These are phyloP conservation scores for Salvia rosmarinus DNA, from an alignment of 257 asterid genomes.

Conservation along the genomic window DNA sequence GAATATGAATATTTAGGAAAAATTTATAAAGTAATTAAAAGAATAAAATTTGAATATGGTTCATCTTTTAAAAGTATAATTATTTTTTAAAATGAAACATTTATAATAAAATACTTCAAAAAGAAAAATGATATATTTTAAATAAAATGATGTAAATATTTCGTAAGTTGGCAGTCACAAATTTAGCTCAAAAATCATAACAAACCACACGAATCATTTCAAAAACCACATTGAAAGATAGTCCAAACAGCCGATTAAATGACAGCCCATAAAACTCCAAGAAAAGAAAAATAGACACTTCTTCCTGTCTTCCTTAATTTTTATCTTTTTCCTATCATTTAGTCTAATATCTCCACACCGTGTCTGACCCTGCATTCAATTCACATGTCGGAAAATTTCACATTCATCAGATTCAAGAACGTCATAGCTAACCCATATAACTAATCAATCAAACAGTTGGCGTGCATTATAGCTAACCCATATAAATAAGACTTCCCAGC, in stretches of 20 bases:
- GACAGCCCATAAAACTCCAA: slow-evolving; percentile 34
- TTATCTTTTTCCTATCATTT: not conserved
- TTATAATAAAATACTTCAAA: too few relatives aligned
- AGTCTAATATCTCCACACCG: slow-evolving; percentile 7
- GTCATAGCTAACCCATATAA: slow-evolving; percentile 34
- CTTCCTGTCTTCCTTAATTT: not conserved
- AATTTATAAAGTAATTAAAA: too few relatives aligned
- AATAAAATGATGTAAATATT: too few relatives aligned
- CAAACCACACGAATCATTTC: slow-evolving; percentile 4
- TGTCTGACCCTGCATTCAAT: slow-evolving; percentile 34
- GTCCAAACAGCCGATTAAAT: slow-evolving; percentile 26
- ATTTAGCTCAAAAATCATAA: slow-evolving; percentile 28
- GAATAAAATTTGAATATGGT: too few relatives aligned
- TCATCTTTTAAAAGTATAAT: too few relatives aligned
- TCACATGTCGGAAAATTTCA: slow-evolving; percentile 21
- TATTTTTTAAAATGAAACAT: too few relatives aligned
- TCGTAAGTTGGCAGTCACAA: not conserved
- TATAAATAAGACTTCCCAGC: slow-evolving; percentile 36
- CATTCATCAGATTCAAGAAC: slow-evolving; percentile 34
- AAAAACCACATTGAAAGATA: not conserved
- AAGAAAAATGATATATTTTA: too few relatives aligned
- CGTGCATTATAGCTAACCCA: slow-evolving; percentile 30
- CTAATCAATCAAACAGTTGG: slow-evolving; percentile 22
- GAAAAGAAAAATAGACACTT: not conserved
- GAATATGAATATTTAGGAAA: too few relatives aligned